A percentile compares a stretch with the other conserved stretches of the same genome.
These are phyloP conservation scores for Fusarium xylarioides DNA, from an alignment of 2,329 filamentous ascomycete genomes.

Conservation along the genomic window DNA sequence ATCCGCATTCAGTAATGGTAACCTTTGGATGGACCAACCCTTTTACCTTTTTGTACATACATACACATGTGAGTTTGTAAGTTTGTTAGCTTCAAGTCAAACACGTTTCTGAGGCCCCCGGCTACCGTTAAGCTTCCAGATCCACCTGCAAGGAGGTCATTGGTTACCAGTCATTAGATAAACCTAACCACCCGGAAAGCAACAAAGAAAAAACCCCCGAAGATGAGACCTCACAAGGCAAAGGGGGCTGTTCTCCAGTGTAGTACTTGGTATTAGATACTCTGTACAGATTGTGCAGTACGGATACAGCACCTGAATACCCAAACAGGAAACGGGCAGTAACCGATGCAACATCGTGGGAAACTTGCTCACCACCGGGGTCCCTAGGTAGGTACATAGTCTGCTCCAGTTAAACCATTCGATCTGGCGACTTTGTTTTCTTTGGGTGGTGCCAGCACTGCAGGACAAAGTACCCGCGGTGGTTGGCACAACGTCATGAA, in stretches of 20 bases:
- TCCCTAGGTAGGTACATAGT: background rate
- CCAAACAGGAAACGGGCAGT: slow-evolving; percentile 27
- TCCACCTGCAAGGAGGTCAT: slow-evolving; percentile 1
- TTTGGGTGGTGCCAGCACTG: slow-evolving; percentile 32
- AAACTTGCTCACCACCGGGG: slow-evolving; percentile 4
- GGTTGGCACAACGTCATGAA: background rate
- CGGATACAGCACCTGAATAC: background rate
- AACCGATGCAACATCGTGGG: slow-evolving; percentile 24
- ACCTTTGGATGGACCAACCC: background rate
- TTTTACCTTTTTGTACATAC: background rate
- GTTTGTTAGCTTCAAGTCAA: slow-evolving; percentile 6
- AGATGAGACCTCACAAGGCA: background rate
- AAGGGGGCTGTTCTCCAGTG: slow-evolving; percentile 10
- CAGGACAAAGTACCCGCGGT: slow-evolving; percentile 1
- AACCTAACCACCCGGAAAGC: slow-evolving; percentile 5
- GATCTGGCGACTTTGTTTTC: slow-evolving; percentile 26
- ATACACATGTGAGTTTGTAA: background rate
- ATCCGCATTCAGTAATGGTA: background rate
- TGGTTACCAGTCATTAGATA: background rate
- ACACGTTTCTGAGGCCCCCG: slow-evolving; percentile 16
- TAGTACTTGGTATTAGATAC: background rate
- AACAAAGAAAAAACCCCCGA: slow-evolving; percentile 9
- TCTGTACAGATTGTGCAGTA: background rate
- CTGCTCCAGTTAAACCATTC: slow-evolving; percentile 36
- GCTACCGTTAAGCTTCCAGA: slow-evolving; percentile 1